phyloP scores from a whole-genome alignment of 1,284 basidiomycete species.

The Cutaneotrichosporon dermatis region DNA sequence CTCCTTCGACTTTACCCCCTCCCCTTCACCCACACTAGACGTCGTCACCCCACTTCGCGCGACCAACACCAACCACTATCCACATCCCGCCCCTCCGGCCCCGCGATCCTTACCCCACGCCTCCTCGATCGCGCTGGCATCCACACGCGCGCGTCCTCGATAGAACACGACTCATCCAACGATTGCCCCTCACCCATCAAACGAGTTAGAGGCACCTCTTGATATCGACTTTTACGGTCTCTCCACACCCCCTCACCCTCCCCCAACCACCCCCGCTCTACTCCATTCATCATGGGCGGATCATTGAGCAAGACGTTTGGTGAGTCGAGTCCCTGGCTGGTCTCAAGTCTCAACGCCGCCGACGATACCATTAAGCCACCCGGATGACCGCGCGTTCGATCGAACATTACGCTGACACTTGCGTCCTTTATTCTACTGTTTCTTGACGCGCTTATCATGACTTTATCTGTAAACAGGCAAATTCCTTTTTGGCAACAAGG shows the following conservation, averaged over 20 bases:
- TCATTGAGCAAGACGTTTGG: constrained; percentile 50
- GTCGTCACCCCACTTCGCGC: too few species aligned
- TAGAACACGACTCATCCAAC: not conserved
- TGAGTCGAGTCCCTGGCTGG: constrained; percentile 17
- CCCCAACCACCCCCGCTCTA: not conserved
- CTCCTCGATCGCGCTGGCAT: not conserved
- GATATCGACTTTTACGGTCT: not conserved
- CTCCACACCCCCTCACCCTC: not conserved
- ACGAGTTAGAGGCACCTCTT: not conserved
- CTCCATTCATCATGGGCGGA: constrained; percentile 50
- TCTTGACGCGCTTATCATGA: not conserved
- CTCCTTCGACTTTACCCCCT: too few species aligned
- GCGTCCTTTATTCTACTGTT: not conserved
- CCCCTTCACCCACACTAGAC: too few species aligned
- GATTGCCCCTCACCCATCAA: too few species aligned
- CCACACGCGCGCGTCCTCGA: not conserved
- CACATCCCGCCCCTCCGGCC: too few species aligned
- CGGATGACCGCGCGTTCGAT: not conserved
- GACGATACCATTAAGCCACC: not conserved
- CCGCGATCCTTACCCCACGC: too few species aligned
- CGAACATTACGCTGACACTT: constrained; percentile 7
- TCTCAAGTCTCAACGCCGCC: not conserved
- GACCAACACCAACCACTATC: too few species aligned
- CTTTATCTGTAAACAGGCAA: constrained; percentile 38
- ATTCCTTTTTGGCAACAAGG: constrained; percentile 59